Base-by-base conservation (phyloP, 352 stramenopile species). In the Globisporangium okanoganense region DNA sequence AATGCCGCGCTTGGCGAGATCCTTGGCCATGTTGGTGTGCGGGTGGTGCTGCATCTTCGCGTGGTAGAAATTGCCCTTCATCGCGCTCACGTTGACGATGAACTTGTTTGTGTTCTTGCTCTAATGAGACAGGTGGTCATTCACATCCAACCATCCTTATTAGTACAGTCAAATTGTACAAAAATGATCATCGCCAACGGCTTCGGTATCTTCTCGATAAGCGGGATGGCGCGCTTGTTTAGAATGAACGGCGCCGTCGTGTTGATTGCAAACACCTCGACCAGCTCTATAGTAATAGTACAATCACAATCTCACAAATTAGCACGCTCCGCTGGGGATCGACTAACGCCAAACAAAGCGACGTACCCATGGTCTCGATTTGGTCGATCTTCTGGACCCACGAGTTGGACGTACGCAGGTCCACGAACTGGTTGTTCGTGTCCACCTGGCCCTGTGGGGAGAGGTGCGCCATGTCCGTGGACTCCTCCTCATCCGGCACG, bases 11-110 rank as follows among this genome's bases (percentile, higher is more conserved):
- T 84, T 84, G 6, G 85, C 83, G 61, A 97, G 74, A 72, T 98
- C 91, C 59, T 98, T 98, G 45, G 95, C 95, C 90, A 98, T 98
- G 75, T 98, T 98, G 13, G 95, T 98, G 66, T 98, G 94, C 24
- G 94, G 92, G 64, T 98, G 94, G 65, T 97, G 95, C 5, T 87
- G 74, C 65, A 92, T 95, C 75, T 98, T 98, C 67, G 79, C 95
- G 24, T 93, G 73, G 69, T 98, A 97, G 63, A 98, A 98, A 68
- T 98, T 98, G 36, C 95, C 95, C 59, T 98, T 93, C 95, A 98
- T 98, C 16, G 95, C 95, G 27, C 86, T 97, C 16, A 98, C 95
- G 56, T 98, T 98, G 58, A 98, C 89, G 58, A 98, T 97, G 58
- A 87, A 90, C 38, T 74, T 77, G 36, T 73, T 69, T 40, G 52